phyloP scores from a whole-genome alignment of 768 basidiomycete genomes.

The Russula brevipes region DNA sequence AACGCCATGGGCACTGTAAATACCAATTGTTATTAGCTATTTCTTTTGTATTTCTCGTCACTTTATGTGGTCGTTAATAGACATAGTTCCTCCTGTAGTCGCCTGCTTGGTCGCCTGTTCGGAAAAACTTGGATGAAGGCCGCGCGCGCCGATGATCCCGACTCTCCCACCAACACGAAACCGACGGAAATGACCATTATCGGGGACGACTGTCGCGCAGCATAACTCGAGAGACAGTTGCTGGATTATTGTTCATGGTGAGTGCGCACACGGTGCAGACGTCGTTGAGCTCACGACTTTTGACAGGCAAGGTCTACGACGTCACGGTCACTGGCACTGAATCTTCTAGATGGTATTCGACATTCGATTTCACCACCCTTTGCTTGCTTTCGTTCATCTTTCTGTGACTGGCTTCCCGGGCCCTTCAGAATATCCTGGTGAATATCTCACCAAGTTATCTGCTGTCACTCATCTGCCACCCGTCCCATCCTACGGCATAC shows the following conservation, averaged over 20 bases:
- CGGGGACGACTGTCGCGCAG: conserved; percentile 19
- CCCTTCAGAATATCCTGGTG: conserved; percentile 23
- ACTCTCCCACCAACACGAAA: background rate
- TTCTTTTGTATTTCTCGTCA: too few species aligned
- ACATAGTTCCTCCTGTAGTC: too few species aligned
- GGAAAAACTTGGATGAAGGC: too few species aligned
- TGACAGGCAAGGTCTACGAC: conserved; percentile 40
- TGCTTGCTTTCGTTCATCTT: background rate
- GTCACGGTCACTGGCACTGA: conserved; percentile 38
- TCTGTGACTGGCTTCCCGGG: too few species aligned
- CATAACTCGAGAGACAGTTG: conserved; percentile 25
- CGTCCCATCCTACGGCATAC: too few species aligned
- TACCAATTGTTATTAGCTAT: too few species aligned
- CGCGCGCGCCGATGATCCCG: background rate
- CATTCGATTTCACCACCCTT: background rate
- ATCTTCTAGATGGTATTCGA: conserved; percentile 35
- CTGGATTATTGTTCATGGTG: conserved; percentile 26
- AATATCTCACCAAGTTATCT: background rate
- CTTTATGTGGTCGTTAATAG: too few species aligned
- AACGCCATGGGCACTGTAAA: too few species aligned
- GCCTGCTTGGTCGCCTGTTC: background rate
- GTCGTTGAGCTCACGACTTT: background rate
- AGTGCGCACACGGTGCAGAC: background rate
- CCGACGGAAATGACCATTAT: conserved; percentile 9
- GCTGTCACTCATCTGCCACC: too few species aligned